Evolutionary conservation across 805 yeast species (phyloP).

Genomic region (Nakazawaea ishiwadae): DNA sequence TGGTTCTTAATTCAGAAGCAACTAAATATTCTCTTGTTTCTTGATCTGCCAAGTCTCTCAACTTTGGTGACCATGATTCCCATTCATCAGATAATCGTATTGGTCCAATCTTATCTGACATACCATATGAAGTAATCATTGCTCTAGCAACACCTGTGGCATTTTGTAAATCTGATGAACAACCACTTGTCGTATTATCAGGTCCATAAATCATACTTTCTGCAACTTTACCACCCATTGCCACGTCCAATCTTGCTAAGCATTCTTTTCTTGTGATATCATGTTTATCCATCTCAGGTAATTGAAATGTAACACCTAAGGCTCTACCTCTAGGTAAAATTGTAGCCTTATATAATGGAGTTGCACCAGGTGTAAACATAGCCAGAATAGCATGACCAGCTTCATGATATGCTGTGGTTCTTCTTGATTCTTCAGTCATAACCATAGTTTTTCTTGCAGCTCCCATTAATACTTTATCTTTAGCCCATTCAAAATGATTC

Average conservation of each 20-base stretch:
- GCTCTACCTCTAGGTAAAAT: slow-evolving; percentile 97
- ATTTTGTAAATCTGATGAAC: slow-evolving; percentile 82
- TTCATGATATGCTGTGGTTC: slow-evolving; percentile 95
- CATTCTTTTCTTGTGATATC: slow-evolving; percentile 90
- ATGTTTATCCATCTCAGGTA: slow-evolving; percentile 97
- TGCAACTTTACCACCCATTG: slow-evolving; percentile 99
- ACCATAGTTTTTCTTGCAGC: slow-evolving; percentile 98
- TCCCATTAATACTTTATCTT: slow-evolving; percentile 96
- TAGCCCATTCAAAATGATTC: slow-evolving; percentile 97
- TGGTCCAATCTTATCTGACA: slow-evolving; percentile 93
- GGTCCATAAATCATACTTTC: slow-evolving; percentile 90
- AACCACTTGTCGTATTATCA: slow-evolving; percentile 92
- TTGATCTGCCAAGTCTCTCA: slow-evolving; percentile 87
- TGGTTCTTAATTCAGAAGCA: slow-evolving; percentile 75
- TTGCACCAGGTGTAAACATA: slow-evolving; percentile 88
- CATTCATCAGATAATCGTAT: slow-evolving; percentile 84
- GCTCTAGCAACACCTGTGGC: slow-evolving; percentile 95
- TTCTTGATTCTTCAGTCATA: slow-evolving; percentile 89
- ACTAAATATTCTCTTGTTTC: slow-evolving; percentile 78
- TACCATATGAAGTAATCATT: slow-evolving; percentile 96
- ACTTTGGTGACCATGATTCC: slow-evolving; percentile 90
- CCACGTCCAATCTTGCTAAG: slow-evolving; percentile 87
- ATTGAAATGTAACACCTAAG: slow-evolving; percentile 92
- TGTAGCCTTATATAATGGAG: slow-evolving; percentile 94
- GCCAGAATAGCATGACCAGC: slow-evolving; percentile 99